phyloP scores from a whole-genome alignment of 306 rosid genomes.

The Begonia masoniana region DNA sequence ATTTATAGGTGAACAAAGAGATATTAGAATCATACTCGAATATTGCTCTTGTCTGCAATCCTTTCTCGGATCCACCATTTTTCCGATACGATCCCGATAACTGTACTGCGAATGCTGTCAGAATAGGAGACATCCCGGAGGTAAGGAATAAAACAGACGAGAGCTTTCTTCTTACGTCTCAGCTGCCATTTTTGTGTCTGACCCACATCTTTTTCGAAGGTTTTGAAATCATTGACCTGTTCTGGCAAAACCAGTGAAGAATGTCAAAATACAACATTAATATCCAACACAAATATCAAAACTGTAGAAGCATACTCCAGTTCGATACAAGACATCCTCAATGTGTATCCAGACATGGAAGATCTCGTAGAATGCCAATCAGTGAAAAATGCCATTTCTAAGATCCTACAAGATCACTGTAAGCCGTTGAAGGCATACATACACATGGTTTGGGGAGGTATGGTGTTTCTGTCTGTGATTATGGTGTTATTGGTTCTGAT shows the following conservation, averaged over 20 bases:
- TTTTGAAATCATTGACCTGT: slow-evolving; percentile 31
- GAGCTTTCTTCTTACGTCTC: neutral
- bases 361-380: slow-evolving; percentile 40
- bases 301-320: slow-evolving; percentile 30
- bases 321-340: slow-evolving; percentile 41
- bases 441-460: slow-evolving; percentile 32
- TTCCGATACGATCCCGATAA: slow-evolving; percentile 37
- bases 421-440: slow-evolving; percentile 38
- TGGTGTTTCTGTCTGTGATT: slow-evolving; percentile 22
- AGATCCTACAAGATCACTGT: slow-evolving; percentile 41
- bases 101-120: slow-evolving; percentile 31
- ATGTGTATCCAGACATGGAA: slow-evolving; percentile 43
- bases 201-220: slow-evolving; percentile 21
- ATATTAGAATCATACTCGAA: slow-evolving; percentile 21
- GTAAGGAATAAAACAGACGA: slow-evolving; percentile 12
- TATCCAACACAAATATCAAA: slow-evolving; percentile 17
- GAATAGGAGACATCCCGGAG: slow-evolving; percentile 57
- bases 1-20: slow-evolving; percentile 39
- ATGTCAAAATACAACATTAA: slow-evolving; percentile 19
- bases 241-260: slow-evolving; percentile 15
- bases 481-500: slow-evolving; percentile 35
- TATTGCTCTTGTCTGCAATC: slow-evolving; percentile 37
- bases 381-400: slow-evolving; percentile 47
- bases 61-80: slow-evolving; percentile 60
- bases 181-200: neutral